phyloP scores from a whole-genome alignment of 371 early-diverging fungal species.

The Circinella umbellata region DNA sequence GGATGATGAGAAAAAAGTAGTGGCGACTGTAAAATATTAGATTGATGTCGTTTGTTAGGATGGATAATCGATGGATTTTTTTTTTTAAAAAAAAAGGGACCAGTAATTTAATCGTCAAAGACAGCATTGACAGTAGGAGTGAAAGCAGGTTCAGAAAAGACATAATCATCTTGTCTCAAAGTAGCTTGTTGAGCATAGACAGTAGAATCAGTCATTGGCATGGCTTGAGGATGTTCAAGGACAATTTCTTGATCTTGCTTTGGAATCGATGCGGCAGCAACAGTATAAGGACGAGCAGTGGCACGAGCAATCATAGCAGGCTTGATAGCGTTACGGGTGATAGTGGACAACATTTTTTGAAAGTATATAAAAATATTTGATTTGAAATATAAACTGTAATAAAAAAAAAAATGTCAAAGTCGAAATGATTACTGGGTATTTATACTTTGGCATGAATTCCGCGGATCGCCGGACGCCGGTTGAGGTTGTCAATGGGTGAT shows the following conservation, averaged over 20 bases:
- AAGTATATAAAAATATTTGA: neutral
- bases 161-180: neutral
- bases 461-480: conserved; percentile 9
- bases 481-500: conserved; percentile 3
- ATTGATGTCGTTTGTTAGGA: too few species aligned
- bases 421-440: neutral
- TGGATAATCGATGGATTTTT: too few species aligned
- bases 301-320: neutral
- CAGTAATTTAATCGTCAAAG: conserved; percentile 16
- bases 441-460: neutral
- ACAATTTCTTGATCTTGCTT: conserved; percentile 3
- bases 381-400: neutral
- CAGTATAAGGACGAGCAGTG: conserved; percentile 2
- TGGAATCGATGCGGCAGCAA: neutral
- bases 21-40: too few species aligned
- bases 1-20: neutral
- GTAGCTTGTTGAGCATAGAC: conserved; percentile 20
- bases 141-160: conserved; percentile 12
- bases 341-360: neutral
- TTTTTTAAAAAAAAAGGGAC: too few species aligned
- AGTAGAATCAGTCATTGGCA: conserved; percentile 20
- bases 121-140: conserved; percentile 23
- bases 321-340: conserved; percentile 1
- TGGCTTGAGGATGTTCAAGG: conserved; percentile 19
- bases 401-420: neutral